A percentile compares a stretch with the other conserved stretches of the same genome.
These are phyloP conservation scores for cucumber (Cucumis sativus) DNA, from an alignment of 306 rosid genomes.

Conservation along the genomic window DNA sequence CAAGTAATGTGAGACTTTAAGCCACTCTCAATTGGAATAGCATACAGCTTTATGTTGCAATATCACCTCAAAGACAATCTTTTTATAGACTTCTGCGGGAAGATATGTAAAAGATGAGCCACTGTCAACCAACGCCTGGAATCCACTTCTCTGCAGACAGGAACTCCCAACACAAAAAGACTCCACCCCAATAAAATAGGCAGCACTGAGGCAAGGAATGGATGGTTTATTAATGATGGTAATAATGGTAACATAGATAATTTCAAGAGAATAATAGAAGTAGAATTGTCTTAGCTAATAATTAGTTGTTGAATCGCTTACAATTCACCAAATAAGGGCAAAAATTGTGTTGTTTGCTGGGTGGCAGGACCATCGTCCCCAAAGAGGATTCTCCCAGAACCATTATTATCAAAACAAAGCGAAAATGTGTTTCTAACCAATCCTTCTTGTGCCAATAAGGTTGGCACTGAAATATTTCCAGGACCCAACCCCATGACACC, in stretches of 20 bases:
- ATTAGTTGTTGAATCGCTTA: slow-evolving; percentile 14
- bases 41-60: neutral
- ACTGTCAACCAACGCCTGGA: slow-evolving; percentile 37
- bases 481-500: slow-evolving; percentile 65
- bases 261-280: neutral
- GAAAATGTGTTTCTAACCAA: slow-evolving; percentile 42
- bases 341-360: slow-evolving; percentile 41
- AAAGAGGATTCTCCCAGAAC: slow-evolving; percentile 52
- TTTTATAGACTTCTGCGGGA: slow-evolving; percentile 27
- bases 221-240: neutral
- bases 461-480: slow-evolving; percentile 50
- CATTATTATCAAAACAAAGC: slow-evolving; percentile 37
- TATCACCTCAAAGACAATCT: slow-evolving; percentile 35
- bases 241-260: neutral
- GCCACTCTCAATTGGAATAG: neutral
- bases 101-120: slow-evolving; percentile 53
- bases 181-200: slow-evolving; percentile 41
- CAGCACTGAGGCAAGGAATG: slow-evolving; percentile 17
- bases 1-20: slow-evolving; percentile 3
- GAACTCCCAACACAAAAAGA: slow-evolving; percentile 36
- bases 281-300: neutral
- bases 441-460: slow-evolving; percentile 48
- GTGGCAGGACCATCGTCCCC: slow-evolving; percentile 40
- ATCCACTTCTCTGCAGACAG: slow-evolving; percentile 30
- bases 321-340: slow-evolving; percentile 27